Evolutionary conservation across 73 alveolate species (phyloP).

Genomic region (Paramecium tetraurelia): DNA sequence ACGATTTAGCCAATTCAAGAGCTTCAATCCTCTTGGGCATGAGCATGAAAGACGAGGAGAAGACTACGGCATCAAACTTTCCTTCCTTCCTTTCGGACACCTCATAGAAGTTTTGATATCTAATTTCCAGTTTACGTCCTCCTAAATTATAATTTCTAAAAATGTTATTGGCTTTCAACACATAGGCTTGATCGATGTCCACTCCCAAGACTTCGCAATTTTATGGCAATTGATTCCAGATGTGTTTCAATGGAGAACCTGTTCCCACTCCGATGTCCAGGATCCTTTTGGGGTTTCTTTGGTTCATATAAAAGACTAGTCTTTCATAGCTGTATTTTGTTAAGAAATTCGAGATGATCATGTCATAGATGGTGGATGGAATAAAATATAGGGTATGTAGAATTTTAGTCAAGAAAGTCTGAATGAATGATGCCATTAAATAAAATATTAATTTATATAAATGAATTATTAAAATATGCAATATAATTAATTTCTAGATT

Average conservation of each 20-base stretch:
- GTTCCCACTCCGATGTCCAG: conserved; percentile 63
- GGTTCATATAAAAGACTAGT: neutral
- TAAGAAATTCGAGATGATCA: conserved; percentile 20
- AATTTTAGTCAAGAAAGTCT: neutral
- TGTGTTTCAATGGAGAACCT: conserved; percentile 47
- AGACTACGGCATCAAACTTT: conserved; percentile 44
- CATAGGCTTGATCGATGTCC: conserved; percentile 57
- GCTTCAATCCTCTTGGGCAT: conserved; percentile 63
- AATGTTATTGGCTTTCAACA: conserved; percentile 7
- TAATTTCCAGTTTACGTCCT: conserved; percentile 49
- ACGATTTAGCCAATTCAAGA: conserved; percentile 40
- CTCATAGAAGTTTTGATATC: conserved; percentile 53
- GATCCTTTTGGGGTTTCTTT: conserved; percentile 39
- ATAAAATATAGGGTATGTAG: neutral
- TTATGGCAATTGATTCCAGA: conserved; percentile 44
- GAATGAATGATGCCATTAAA: neutral
- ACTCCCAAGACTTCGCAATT: conserved; percentile 54
- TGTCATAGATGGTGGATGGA: conserved; percentile 27
- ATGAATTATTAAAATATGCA: too few species aligned
- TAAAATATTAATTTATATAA: neutral
- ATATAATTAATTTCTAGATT: neutral
- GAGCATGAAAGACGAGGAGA: conserved; percentile 55
- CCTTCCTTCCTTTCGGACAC: conserved; percentile 56
- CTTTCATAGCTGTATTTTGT: conserved; percentile 43
- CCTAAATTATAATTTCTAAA: conserved; percentile 23